These are phyloP conservation scores for Ogataea paradorogensis DNA, from an alignment of 805 yeast genomes.

Conservation along the genomic window DNA sequence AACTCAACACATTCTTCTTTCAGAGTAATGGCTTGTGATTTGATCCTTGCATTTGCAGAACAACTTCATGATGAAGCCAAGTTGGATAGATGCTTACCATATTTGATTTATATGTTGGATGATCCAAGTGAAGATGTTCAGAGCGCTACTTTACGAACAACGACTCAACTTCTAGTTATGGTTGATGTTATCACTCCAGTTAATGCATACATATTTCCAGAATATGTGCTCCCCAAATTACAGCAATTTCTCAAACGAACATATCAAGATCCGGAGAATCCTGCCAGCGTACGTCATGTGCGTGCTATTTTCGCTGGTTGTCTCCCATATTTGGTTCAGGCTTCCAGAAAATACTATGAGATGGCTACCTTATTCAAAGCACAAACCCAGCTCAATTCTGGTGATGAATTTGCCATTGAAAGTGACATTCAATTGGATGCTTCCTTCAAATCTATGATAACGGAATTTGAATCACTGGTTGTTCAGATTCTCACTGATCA, in stretches of 20 bases:
- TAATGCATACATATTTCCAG: conserved; percentile 75
- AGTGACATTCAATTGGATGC: conserved; percentile 34
- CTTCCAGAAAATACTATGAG: conserved; percentile 62
- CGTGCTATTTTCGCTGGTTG: conserved; percentile 69
- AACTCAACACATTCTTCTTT: conserved; percentile 59
- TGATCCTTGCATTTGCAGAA: conserved; percentile 74
- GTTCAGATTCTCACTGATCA: conserved; percentile 67
- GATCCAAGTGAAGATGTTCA: conserved; percentile 67
- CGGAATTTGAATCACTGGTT: conserved; percentile 63
- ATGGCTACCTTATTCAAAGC: conserved; percentile 50
- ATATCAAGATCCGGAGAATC: conserved; percentile 29
- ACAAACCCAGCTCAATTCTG: conserved; percentile 17
- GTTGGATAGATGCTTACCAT: conserved; percentile 82
- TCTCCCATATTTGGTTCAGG: conserved; percentile 67
- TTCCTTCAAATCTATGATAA: conserved; percentile 43
- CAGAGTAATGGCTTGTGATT: conserved; percentile 68
- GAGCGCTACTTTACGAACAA: conserved; percentile 56
- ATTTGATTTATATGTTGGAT: conserved; percentile 66
- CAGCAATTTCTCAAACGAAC: conserved; percentile 40
- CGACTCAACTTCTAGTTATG: conserved; percentile 64
- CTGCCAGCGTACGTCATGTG: conserved; percentile 38
- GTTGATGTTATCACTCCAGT: conserved; percentile 68
- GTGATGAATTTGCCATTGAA: conserved; percentile 36
- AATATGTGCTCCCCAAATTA: conserved; percentile 75
- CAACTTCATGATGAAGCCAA: conserved; percentile 78